phyloP scores from a whole-genome alignment of 805 yeast genomes.

The Dipodascus albidus region DNA sequence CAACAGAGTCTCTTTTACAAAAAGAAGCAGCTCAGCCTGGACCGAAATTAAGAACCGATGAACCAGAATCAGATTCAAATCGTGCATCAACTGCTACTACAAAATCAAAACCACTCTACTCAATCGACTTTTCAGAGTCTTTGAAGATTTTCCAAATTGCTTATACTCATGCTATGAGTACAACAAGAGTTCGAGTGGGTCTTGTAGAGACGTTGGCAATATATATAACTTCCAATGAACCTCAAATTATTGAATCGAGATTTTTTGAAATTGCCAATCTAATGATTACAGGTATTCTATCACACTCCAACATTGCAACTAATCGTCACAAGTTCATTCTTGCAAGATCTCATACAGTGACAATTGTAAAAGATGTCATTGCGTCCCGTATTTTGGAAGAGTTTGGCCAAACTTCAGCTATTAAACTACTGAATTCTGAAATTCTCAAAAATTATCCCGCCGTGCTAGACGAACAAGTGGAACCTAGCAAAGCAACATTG shows the following conservation, averaged over 20 bases:
- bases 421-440: slow-evolving; percentile 14
- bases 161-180: slow-evolving; percentile 12
- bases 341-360: slow-evolving; percentile 16
- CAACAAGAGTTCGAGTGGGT: slow-evolving; percentile 17
- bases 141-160: slow-evolving; percentile 12
- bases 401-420: slow-evolving; percentile 18
- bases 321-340: slow-evolving; percentile 11
- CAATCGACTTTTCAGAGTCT: slow-evolving; percentile 16
- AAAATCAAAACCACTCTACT: slow-evolving; percentile 8
- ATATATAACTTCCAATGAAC: slow-evolving; percentile 11
- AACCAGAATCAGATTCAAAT: slow-evolving; percentile 12
- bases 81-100: slow-evolving; percentile 7
- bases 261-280: slow-evolving; percentile 14
- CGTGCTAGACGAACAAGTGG: slow-evolving; percentile 14
- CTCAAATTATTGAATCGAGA: slow-evolving; percentile 13
- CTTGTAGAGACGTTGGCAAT: slow-evolving; percentile 17
- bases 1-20: slow-evolving; percentile 8
- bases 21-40: slow-evolving; percentile 8
- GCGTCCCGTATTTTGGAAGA: slow-evolving; percentile 22
- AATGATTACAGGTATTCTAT: slow-evolving; percentile 13
- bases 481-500: slow-evolving; percentile 15
- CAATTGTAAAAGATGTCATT: slow-evolving; percentile 19
- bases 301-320: slow-evolving; percentile 9
- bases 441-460: slow-evolving; percentile 16
- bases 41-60: slow-evolving; percentile 7